These are phyloP conservation scores for Termitomyces sp. DNA, from an alignment of 1,284 basidiomycete species.

Conservation along the genomic window DNA sequence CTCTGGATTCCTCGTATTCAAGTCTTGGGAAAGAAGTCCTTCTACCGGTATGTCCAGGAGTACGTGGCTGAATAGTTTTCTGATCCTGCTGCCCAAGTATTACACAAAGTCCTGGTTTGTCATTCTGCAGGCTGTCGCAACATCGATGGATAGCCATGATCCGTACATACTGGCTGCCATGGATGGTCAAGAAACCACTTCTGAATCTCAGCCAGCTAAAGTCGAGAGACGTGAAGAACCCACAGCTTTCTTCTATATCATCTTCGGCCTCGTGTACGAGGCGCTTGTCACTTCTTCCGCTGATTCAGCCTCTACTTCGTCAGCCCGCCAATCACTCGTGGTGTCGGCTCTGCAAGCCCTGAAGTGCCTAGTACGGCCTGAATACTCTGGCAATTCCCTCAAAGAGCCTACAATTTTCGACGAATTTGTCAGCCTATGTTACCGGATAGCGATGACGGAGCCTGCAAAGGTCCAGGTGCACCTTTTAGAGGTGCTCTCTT, in stretches of 20 bases:
- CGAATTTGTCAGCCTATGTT: constrained; percentile 85
- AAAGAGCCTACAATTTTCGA: constrained; percentile 81
- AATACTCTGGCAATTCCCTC: constrained; percentile 79
- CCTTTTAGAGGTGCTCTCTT: constrained; percentile 70
- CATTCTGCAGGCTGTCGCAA: constrained; percentile 85
- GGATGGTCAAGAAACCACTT: constrained; percentile 60
- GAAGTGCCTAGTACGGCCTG: constrained; percentile 71
- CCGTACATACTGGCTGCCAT: constrained; percentile 73
- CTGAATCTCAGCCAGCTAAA: constrained; percentile 18
- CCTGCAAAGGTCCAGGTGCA: constrained; percentile 67
- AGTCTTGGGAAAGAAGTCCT: constrained; percentile 88
- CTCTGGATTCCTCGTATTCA: constrained; percentile 79
- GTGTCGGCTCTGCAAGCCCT: constrained; percentile 80
- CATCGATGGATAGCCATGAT: constrained; percentile 71
- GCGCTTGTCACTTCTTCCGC: constrained; percentile 70
- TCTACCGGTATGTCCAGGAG: constrained; percentile 62
- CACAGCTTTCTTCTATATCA: constrained; percentile 77
- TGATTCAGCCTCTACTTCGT: constrained; percentile 42
- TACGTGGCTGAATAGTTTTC: constrained; percentile 4
- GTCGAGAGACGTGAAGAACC: constrained; percentile 58
- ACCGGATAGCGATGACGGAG: constrained; percentile 88
- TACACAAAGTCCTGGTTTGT: constrained; percentile 81
- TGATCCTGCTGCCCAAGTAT: constrained; percentile 55
- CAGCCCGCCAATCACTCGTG: constrained; percentile 41
- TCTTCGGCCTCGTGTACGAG: constrained; percentile 94